These are phyloP conservation scores for Phytophthora sp. DNA, from an alignment of 352 stramenopile genomes.

Conservation along the genomic window DNA sequence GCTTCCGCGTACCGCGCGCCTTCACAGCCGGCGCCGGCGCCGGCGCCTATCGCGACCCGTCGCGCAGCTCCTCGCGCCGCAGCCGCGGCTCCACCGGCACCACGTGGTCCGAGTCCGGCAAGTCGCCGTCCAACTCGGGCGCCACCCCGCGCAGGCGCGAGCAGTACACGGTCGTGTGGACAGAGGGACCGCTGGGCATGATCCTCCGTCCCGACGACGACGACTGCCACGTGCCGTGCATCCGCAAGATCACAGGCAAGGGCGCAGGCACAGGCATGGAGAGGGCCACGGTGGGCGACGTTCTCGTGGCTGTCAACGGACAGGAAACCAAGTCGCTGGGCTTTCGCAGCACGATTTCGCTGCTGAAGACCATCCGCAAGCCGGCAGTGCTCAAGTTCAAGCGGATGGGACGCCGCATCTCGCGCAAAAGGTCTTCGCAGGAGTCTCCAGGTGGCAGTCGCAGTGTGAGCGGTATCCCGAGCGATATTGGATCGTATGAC, in stretches of 20 bases:
- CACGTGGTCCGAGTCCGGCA: slow-evolving; percentile 46
- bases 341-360: slow-evolving; percentile 85
- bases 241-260: slow-evolving; percentile 89
- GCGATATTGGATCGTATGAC: slow-evolving; percentile 79
- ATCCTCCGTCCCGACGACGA: slow-evolving; percentile 87
- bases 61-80: slow-evolving; percentile 34
- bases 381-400: slow-evolving; percentile 90
- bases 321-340: slow-evolving; percentile 86
- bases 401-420: slow-evolving; percentile 79
- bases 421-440: slow-evolving; percentile 55
- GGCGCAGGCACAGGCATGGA: slow-evolving; percentile 86
- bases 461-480: slow-evolving; percentile 38
- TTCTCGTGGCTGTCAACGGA: slow-evolving; percentile 85
- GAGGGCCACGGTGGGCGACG: slow-evolving; percentile 74
- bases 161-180: slow-evolving; percentile 90
- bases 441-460: slow-evolving; percentile 37
- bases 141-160: slow-evolving; percentile 53
- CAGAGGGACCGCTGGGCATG: slow-evolving; percentile 83
- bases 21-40: slow-evolving; percentile 24
- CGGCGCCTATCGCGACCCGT: slow-evolving; percentile 34
- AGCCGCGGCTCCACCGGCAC: slow-evolving; percentile 51
- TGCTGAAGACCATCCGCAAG: slow-evolving; percentile 88
- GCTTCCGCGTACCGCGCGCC: slow-evolving; percentile 80
- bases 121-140: slow-evolving; percentile 29
- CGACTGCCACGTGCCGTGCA: slow-evolving; percentile 87